phyloP scores from a whole-genome alignment of 2,329 filamentous ascomycete species.

The Diplodia corticola region DNA sequence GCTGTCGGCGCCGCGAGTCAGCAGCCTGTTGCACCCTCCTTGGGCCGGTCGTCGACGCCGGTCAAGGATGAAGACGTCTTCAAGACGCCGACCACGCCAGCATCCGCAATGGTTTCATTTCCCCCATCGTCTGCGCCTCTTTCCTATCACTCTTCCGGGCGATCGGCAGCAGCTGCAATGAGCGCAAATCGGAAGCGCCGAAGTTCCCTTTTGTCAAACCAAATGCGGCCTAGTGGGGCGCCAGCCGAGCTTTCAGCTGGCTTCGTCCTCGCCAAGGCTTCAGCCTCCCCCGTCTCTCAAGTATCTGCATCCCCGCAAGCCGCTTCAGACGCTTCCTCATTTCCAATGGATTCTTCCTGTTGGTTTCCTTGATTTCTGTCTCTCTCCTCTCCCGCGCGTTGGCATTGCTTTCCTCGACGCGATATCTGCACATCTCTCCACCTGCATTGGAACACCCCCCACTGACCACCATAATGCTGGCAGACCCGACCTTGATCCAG shows the following conservation, averaged over 20 bases:
- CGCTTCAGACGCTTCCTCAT: slow-evolving; percentile 24
- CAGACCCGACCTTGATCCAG: slow-evolving; percentile 62
- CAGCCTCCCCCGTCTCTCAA: slow-evolving; percentile 27
- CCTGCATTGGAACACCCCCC: neutral
- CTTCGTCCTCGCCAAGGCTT: slow-evolving; percentile 25
- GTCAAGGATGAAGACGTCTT: slow-evolving; percentile 29
- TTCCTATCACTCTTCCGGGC: slow-evolving; percentile 26
- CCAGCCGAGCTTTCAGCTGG: slow-evolving; percentile 21
- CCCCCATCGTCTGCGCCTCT: slow-evolving; percentile 19
- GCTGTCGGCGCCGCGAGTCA: slow-evolving; percentile 17
- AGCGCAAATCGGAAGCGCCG: slow-evolving; percentile 23
- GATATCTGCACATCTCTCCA: slow-evolving; percentile 22
- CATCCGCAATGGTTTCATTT: slow-evolving; percentile 44
- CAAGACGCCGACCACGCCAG: slow-evolving; percentile 37
- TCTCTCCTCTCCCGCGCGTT: slow-evolving; percentile 17
- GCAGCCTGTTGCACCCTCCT: neutral
- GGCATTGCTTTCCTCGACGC: neutral
- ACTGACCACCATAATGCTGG: slow-evolving; percentile 6
- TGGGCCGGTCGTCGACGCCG: slow-evolving; percentile 1
- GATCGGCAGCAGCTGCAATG: neutral
- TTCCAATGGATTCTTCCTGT: slow-evolving; percentile 42
- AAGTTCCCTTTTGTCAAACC: slow-evolving; percentile 35
- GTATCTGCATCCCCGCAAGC: slow-evolving; percentile 27
- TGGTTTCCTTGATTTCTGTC: slow-evolving; percentile 36
- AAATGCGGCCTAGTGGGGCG: slow-evolving; percentile 28